phyloP scores from a whole-genome alignment of 2,329 filamentous ascomycete species.

The Penicillium sp. region DNA sequence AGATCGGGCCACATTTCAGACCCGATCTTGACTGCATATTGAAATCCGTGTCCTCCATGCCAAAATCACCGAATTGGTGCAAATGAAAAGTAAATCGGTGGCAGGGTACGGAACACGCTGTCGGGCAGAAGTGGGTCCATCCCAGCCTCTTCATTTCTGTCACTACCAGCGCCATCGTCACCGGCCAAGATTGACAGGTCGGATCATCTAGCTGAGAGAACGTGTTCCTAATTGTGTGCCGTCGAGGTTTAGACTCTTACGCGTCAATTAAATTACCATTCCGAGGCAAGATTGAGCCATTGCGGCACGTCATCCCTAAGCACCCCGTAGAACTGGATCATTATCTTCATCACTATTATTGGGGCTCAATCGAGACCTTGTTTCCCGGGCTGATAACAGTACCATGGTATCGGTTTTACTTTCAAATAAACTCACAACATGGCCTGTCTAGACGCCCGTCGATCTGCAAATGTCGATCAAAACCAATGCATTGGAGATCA shows the following conservation, averaged over 20 bases:
- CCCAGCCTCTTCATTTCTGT: slow-evolving; percentile 17
- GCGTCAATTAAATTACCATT: background rate
- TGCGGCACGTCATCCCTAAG: background rate
- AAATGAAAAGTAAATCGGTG: slow-evolving; percentile 9
- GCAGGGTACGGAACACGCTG: slow-evolving; percentile 8
- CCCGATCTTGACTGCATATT: background rate
- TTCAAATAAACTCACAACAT: background rate
- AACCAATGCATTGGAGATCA: slow-evolving; percentile 8
- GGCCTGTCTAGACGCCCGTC: background rate
- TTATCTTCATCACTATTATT: too few species aligned
- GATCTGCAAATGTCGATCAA: background rate
- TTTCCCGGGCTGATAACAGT: background rate
- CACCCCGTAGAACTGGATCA: background rate
- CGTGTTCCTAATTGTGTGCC: background rate
- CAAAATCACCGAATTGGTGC: background rate
- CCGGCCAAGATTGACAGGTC: slow-evolving; percentile 3
- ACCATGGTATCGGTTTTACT: background rate
- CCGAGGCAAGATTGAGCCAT: background rate
- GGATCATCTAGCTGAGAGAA: background rate
- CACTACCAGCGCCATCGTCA: background rate
- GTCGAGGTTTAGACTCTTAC: background rate
- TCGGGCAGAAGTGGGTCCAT: slow-evolving; percentile 10
- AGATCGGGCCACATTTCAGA: background rate
- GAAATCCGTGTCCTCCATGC: background rate
- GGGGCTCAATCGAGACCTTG: background rate